A percentile compares a stretch with the other conserved stretches of the same genome.
phyloP scores from a whole-genome alignment of 768 basidiomycete genomes.

The Lactarius quietus region DNA sequence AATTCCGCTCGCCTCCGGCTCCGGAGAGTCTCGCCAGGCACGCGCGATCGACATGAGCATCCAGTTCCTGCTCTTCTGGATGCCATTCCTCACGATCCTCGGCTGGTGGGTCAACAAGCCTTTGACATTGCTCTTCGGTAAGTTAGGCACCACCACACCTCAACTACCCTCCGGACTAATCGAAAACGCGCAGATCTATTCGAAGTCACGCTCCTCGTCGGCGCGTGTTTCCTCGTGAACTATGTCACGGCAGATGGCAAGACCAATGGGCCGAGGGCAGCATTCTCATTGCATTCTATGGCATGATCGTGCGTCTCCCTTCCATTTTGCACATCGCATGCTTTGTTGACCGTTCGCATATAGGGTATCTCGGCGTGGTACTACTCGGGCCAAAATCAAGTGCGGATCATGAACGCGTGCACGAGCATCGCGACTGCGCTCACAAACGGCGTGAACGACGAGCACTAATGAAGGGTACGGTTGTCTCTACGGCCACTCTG shows the following conservation, averaged over 20 bases:
- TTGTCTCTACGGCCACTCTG: too few species aligned
- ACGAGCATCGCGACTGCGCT: conserved; percentile 39
- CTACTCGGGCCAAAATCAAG: conserved; percentile 55
- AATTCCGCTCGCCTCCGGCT: conserved; percentile 36
- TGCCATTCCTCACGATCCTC: conserved; percentile 64
- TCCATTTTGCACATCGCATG: background rate
- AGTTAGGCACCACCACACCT: background rate
- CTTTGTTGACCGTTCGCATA: background rate
- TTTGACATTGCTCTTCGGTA: conserved; percentile 65
- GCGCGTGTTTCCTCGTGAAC: conserved; percentile 72
- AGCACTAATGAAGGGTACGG: background rate
- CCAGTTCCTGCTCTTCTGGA: conserved; percentile 77
- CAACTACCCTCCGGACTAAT: background rate
- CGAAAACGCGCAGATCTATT: conserved; percentile 50
- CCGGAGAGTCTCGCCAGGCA: conserved; percentile 62
- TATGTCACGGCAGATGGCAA: conserved; percentile 76
- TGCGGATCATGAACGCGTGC: conserved; percentile 43
- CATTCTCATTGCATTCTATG: conserved; percentile 62
- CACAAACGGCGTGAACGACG: background rate
- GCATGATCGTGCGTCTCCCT: conserved; percentile 51
- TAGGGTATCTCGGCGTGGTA: conserved; percentile 67
- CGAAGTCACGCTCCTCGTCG: conserved; percentile 61
- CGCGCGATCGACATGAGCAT: conserved; percentile 75
- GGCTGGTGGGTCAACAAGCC: conserved; percentile 66
- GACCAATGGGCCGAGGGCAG: conserved; percentile 78